Base-by-base conservation (phyloP, 2,329 filamentous ascomycete genomes). In the Cladosporium sp. region DNA sequence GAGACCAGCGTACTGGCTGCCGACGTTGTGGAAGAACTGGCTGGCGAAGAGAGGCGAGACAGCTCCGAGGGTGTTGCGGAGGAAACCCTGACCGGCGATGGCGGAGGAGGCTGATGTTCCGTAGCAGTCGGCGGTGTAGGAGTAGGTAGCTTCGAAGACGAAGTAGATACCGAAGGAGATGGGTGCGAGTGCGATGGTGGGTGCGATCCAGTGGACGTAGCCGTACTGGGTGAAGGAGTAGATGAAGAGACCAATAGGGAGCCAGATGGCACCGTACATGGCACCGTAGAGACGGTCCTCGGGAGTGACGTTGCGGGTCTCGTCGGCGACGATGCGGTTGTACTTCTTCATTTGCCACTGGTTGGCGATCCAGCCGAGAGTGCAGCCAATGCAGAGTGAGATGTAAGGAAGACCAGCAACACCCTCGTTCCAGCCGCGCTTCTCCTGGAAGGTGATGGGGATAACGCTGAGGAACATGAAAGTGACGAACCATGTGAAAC, bases 111-210 rank as follows among this genome's bases (percentile, higher is more conserved):
- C 76, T 30, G 74, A 83, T 65, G 81, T 79, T 24, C 83, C 83
- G 66, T 85, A 85, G 72, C 83, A 85, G 69, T 85, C 83, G 5
- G 82, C 80, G 0, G 83, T 85, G 71, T 83, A 85, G 8, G 77
- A 80, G 72, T 85, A 85, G 14, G 78, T 79, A 18, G 73, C 74
- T 69, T 80, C 79, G 68, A 81, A 80, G 30, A 80, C 82, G 75
- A 85, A 85, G 79, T 81, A 85, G 73, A 85, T 85, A 5, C 83
- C 83, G 65, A 85, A 80, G 3, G 82, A 78, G 61, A 85, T 85
- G 10, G 81, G 80, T 0, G 79, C 82, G 2, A 85, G 79, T 15
- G 80, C 81, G 59, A 85, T 81, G 36, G 79, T 75, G 0, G 83
- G 83, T 0, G 80, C 83, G 60, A 84, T 80, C 83, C 83, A 85